These are phyloP conservation scores for Sporothrix luriei DNA, from an alignment of 2,329 filamentous ascomycete species.

Conservation along the genomic window DNA sequence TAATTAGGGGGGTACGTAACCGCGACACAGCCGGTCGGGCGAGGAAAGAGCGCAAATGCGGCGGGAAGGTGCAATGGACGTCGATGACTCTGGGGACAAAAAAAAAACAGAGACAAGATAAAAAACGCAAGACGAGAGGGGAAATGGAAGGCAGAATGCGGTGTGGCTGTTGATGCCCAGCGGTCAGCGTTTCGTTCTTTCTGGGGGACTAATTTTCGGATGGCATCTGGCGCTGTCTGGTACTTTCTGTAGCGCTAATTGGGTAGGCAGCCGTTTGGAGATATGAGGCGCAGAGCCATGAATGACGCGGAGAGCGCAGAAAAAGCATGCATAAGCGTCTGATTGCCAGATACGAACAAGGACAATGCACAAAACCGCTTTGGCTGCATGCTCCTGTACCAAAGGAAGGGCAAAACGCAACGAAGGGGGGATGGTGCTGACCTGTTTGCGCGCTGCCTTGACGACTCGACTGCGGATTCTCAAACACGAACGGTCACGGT, in stretches of 20 bases:
- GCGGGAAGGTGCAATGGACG: neutral
- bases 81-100: constrained; percentile 16
- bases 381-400: constrained; percentile 8
- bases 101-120: neutral
- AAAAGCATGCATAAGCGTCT: neutral
- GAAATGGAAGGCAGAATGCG: constrained; percentile 12
- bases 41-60: constrained; percentile 3
- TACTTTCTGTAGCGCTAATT: constrained; percentile 26
- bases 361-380: constrained; percentile 25
- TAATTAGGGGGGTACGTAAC: constrained; percentile 11
- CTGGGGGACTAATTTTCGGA: constrained; percentile 16
- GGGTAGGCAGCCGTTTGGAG: constrained; percentile 31
- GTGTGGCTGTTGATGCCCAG: constrained; percentile 29
- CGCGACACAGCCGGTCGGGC: constrained; percentile 25
- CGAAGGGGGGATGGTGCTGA: constrained; percentile 21
- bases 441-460: constrained; percentile 28
- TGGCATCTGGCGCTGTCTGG: constrained; percentile 8
- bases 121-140: constrained; percentile 4
- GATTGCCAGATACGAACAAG: constrained; percentile 8
- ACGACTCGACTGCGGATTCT: constrained; percentile 27
- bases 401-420: neutral
- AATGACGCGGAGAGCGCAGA: neutral
- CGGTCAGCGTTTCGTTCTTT: constrained; percentile 22
- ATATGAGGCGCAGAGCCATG: constrained; percentile 23
- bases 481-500: constrained; percentile 29